phyloP scores from a whole-genome alignment of 73 alveolate species.

The Symbiodinium natans region DNA sequence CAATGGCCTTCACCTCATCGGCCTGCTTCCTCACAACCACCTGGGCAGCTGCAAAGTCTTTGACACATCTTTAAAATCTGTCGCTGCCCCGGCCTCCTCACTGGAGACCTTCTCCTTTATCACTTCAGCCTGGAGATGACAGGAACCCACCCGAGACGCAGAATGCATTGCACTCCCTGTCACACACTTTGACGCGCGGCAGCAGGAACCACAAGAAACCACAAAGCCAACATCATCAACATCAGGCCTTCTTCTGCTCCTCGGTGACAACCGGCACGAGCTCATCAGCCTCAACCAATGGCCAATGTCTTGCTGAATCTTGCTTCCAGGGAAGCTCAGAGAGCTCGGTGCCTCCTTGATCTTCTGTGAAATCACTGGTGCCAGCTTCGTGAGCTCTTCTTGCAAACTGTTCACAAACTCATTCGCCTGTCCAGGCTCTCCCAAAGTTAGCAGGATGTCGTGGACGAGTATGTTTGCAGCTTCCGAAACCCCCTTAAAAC shows the following conservation, averaged over 20 bases:
- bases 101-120: constrained; percentile 96
- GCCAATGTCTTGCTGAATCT: too few species aligned
- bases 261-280: constrained; percentile 97
- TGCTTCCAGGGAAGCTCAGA: neutral
- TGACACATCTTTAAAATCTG: too few species aligned
- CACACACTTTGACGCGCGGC: too few species aligned
- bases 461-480: too few species aligned
- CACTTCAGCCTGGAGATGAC: constrained; percentile 95
- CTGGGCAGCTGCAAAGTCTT: too few species aligned
- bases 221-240: neutral
- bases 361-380: constrained; percentile 97
- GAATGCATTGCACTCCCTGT: neutral
- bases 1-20: constrained; percentile 96
- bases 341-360: constrained; percentile 97
- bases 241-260: constrained; percentile 96
- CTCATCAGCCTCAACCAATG: constrained; percentile 95
- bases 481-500: too few species aligned
- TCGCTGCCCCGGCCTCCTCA: constrained; percentile 94
- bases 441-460: too few species aligned
- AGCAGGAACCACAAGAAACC: too few species aligned
- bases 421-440: constrained; percentile 61
- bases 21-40: constrained; percentile 98
- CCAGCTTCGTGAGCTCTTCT: constrained; percentile 98
- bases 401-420: constrained; percentile 97
- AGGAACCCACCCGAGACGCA: neutral